Percentiles rank a stretch among this genome's conserved stretches.
These are phyloP conservation scores for Penstemon eatonii DNA, from an alignment of 257 asterid species.

Conservation along the genomic window DNA sequence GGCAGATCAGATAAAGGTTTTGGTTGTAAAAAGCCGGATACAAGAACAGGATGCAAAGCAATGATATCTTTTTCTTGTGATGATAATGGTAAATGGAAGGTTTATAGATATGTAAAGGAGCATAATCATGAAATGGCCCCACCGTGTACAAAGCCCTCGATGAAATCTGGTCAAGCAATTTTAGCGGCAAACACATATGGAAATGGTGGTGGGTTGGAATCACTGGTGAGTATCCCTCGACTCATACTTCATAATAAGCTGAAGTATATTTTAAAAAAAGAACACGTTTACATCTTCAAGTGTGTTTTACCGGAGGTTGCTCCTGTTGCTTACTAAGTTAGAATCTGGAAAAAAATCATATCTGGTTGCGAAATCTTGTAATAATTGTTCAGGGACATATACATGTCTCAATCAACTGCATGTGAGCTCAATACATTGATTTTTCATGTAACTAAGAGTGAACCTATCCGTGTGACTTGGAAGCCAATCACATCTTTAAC, in stretches of 20 bases:
- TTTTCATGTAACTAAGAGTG: not conserved
- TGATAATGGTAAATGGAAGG: conserved; percentile 64
- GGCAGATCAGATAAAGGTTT: conserved; percentile 35
- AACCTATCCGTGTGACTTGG: not conserved
- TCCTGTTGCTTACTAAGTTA: no score
- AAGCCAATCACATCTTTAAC: not conserved
- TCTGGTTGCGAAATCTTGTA: not conserved
- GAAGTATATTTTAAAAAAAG: conserved; percentile 4
- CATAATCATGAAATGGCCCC: conserved; percentile 76
- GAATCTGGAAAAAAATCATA: not conserved
- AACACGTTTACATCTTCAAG: conserved; percentile 5
- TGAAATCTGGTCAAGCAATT: conserved; percentile 65
- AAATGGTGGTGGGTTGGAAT: conserved; percentile 44
- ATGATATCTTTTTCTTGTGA: conserved; percentile 61
- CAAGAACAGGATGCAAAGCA: conserved; percentile 76
- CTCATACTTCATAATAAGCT: conserved; percentile 8
- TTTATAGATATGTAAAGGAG: conserved; percentile 56
- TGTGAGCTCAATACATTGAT: no score
- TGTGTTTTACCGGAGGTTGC: no score
- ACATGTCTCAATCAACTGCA: not conserved
- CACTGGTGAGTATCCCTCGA: conserved; percentile 40
- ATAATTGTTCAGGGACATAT: not conserved
- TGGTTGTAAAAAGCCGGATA: conserved; percentile 54
- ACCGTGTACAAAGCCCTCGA: conserved; percentile 50
- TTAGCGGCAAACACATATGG: conserved; percentile 57